Conservation (phyloP, 2,329 filamentous ascomycete species). For the Epichloe amarillans region DNA sequence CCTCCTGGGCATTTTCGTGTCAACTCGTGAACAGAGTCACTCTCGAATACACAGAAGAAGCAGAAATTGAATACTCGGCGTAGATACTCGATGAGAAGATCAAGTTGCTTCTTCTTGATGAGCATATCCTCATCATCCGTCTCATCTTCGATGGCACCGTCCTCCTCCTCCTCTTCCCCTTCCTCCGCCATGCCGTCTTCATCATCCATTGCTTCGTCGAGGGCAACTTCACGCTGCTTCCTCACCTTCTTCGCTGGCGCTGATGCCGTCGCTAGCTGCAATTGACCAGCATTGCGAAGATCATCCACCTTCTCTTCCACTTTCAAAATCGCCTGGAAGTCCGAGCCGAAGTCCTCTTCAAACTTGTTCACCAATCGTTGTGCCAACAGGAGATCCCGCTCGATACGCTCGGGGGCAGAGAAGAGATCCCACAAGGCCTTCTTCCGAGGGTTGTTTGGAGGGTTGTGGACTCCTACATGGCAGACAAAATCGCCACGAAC, state of each 20-base stretch:
- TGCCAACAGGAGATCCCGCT: constrained; percentile 76
- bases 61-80: constrained; percentile 97
- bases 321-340: constrained; percentile 63
- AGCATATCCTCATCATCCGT: constrained; percentile 81
- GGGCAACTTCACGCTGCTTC: constrained; percentile 44
- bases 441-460: constrained; percentile 72
- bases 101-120: constrained; percentile 90
- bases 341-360: constrained; percentile 68
- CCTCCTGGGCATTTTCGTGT: constrained; percentile 92
- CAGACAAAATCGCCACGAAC: constrained; percentile 92
- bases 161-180: constrained; percentile 64
- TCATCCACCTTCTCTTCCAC: constrained; percentile 82
- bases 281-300: constrained; percentile 58
- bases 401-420: constrained; percentile 83
- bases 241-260: constrained; percentile 44
- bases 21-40: constrained; percentile 91
- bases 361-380: constrained; percentile 72
- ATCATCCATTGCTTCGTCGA: constrained; percentile 50
- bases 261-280: constrained; percentile 51
- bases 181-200: constrained; percentile 46
- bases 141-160: constrained; percentile 70
- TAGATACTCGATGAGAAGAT: constrained; percentile 90
- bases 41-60: constrained; percentile 99
- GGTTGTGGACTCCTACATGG: constrained; percentile 91
- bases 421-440: constrained; percentile 97